phyloP scores from a whole-genome alignment of 2,329 filamentous ascomycete species.

The Aureobasidium namibiae region DNA sequence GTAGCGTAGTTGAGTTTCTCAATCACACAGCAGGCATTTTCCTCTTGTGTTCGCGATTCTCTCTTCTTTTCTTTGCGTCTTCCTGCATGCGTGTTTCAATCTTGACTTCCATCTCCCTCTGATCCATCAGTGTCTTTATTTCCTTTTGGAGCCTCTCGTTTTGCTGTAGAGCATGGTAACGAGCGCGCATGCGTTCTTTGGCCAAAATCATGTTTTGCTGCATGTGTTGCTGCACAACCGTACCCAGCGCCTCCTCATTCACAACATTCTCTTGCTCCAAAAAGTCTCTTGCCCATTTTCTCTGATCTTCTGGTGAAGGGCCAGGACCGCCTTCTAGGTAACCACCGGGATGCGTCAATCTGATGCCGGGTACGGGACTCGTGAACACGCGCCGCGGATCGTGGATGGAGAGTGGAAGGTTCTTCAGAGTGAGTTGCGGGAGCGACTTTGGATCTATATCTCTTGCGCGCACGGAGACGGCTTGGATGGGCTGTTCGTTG shows the following conservation, averaged over 20 bases:
- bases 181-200: constrained; percentile 25
- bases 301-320: constrained; percentile 28
- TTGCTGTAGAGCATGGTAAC: constrained; percentile 31
- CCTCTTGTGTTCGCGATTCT: constrained; percentile 26
- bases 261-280: constrained; percentile 29
- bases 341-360: constrained; percentile 39
- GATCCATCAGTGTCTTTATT: constrained; percentile 34
- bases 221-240: constrained; percentile 26
- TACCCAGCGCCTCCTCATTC: constrained; percentile 28
- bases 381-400: constrained; percentile 36
- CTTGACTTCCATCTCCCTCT: constrained; percentile 38
- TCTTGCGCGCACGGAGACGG: constrained; percentile 21
- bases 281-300: constrained; percentile 33
- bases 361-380: constrained; percentile 35
- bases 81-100: constrained; percentile 35
- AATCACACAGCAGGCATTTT: constrained; percentile 5
- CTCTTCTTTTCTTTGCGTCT: constrained; percentile 29
- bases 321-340: constrained; percentile 41
- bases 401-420: constrained; percentile 35
- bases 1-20: background rate
- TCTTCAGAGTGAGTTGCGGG: constrained; percentile 23
- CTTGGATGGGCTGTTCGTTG: constrained; percentile 20
- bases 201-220: constrained; percentile 22
- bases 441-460: constrained; percentile 21
- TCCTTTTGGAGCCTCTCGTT: constrained; percentile 37